Base-by-base conservation (phyloP, 1,284 basidiomycete species). In the Ganoderma sinense region DNA sequence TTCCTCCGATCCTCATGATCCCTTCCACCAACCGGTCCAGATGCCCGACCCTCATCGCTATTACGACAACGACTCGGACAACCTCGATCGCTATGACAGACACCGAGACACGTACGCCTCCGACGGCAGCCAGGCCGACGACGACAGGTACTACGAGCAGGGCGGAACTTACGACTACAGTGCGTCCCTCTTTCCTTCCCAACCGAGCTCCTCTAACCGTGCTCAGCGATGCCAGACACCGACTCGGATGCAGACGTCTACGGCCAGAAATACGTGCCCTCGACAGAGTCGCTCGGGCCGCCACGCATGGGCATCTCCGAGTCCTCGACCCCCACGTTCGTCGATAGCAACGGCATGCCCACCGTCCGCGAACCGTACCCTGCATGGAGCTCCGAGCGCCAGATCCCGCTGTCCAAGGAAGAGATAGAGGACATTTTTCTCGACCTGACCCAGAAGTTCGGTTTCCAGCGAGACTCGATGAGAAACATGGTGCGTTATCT, bases 391-490 rank as follows among this genome's bases (percentile, higher is more conserved):
- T 84, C 91, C 55, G 97, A 98, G 70, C 92, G 95, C 64, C 91
- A 96, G 76, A 98, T 98, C 71, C 97, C 97, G 16, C 86, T 99
- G 14, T 97, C 96, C 41, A 99, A 98, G 85, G 97, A 99, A 80
- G 98, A 99, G 85, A 99, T 99, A 70, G 97, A 99, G 82, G 97
- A 99, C 80, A 96, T 99, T 66, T 96, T 99, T 79, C 92, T 99
- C 71, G 98, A 99, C 84, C 87, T 99, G 31, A 94, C 97, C 43
- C 97, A 99, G 87, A 99, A 99, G 84, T 99, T 99, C 82, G 98
- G 97, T 74, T 99, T 99, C 81, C 97, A 97, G 83, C 87, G 94
- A 71, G 96, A 97, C 81, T 94, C 92, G 16, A 94, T 94, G 93
- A 85, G 93, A 62, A 97, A 94, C 86, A 96, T 93, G 94, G 94